phyloP scores from a whole-genome alignment of 1,139 yeast species.

The Geotrichum histeridarum region DNA sequence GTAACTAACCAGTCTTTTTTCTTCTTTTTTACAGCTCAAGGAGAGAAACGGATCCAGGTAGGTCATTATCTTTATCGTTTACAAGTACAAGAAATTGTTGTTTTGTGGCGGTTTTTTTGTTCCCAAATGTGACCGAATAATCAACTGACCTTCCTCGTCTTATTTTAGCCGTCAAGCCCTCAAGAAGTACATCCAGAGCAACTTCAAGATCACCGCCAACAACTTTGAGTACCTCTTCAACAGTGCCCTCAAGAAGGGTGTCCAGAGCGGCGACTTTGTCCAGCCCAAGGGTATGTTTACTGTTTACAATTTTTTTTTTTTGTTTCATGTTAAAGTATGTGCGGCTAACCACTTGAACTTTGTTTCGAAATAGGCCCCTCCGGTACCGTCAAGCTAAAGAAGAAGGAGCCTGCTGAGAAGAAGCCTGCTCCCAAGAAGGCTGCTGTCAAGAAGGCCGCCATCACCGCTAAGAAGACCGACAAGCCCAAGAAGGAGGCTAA shows the following conservation, averaged over 20 bases:
- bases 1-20: constrained; percentile 6
- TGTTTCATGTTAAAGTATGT: not conserved
- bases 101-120: not conserved
- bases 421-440: constrained; percentile 29
- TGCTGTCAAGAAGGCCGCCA: constrained; percentile 27
- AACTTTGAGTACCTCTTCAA: constrained; percentile 77
- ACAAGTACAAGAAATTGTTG: not conserved
- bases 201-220: constrained; percentile 53
- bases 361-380: constrained; percentile 42
- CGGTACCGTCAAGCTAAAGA: constrained; percentile 63
- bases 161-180: constrained; percentile 58
- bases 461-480: constrained; percentile 29
- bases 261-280: constrained; percentile 64
- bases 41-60: constrained; percentile 71
- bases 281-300: constrained; percentile 72
- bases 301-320: not conserved
- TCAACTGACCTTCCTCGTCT: constrained; percentile 13
- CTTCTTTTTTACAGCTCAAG: constrained; percentile 43
- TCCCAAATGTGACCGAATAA: not conserved
- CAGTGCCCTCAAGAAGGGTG: constrained; percentile 75
- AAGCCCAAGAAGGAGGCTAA: constrained; percentile 27
- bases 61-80: constrained; percentile 39
- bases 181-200: constrained; percentile 64
- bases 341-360: constrained; percentile 7
- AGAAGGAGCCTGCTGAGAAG: constrained; percentile 36